A percentile compares a stretch with the other conserved stretches of the same genome.
Evolutionary conservation across 2,329 filamentous ascomycete genomes (phyloP).

Genomic region (Dactylellina drechsleri): DNA sequence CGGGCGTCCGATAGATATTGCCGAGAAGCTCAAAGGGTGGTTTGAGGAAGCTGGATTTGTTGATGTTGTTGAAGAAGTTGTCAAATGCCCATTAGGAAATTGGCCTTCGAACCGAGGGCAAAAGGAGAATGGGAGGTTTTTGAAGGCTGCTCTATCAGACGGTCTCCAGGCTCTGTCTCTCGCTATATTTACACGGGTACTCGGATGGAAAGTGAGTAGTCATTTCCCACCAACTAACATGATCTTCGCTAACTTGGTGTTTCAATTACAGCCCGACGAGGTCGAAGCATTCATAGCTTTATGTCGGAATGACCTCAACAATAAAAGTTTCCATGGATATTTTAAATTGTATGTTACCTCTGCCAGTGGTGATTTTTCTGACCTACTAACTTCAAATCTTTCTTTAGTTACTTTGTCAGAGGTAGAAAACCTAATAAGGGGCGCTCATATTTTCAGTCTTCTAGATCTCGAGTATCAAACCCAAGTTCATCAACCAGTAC

Average conservation of each 20-base stretch:
- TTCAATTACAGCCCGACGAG: conserved; percentile 38
- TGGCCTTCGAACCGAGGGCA: conserved; percentile 67
- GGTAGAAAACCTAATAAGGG: conserved; percentile 33
- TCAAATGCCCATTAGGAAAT: conserved; percentile 66
- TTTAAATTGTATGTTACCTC: conserved; percentile 46
- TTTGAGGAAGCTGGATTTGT: conserved; percentile 68
- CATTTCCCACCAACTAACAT: not conserved
- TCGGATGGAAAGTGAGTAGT: conserved; percentile 40
- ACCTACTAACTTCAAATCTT: too few species aligned
- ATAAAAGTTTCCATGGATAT: conserved; percentile 43
- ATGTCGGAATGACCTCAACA: conserved; percentile 50
- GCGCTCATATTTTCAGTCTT: conserved; percentile 11
- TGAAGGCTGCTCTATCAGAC: conserved; percentile 61
- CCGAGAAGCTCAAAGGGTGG: conserved; percentile 61
- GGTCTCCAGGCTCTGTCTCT: conserved; percentile 61
- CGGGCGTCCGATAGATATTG: conserved; percentile 61
- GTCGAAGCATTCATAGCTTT: conserved; percentile 49
- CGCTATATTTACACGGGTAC: conserved; percentile 43
- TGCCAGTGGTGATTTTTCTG: not conserved
- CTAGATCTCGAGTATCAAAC: not conserved
- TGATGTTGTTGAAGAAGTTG: conserved; percentile 65
- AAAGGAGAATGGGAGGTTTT: conserved; percentile 66
- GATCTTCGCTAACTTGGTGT: not conserved
- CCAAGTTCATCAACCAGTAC: conserved; percentile 26
- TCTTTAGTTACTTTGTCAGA: conserved; percentile 42